phyloP scores from a whole-genome alignment of 345 rosid species.

The Eucalyptus curtisii region DNA sequence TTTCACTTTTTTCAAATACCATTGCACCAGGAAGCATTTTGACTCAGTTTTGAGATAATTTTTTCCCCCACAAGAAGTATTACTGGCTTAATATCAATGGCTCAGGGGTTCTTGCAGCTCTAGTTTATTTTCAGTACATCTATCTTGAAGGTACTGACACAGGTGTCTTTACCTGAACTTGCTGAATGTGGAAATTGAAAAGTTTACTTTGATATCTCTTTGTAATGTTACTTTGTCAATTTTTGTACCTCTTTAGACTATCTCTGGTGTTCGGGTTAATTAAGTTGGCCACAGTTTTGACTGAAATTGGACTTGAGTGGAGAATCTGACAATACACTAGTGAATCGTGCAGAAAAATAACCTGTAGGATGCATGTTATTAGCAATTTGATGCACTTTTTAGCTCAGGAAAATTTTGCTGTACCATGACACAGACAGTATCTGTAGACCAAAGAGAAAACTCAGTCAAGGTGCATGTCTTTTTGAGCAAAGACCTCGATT shows the following conservation, averaged over 20 bases:
- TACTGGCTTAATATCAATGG: neutral
- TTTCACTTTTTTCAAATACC: neutral
- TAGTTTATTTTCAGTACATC: neutral
- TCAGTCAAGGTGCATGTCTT: neutral
- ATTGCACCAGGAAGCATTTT: neutral
- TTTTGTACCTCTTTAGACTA: neutral
- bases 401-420: neutral
- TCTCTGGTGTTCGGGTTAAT: neutral
- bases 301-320: neutral
- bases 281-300: neutral
- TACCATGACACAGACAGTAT: neutral
- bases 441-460: neutral
- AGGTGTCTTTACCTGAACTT: neutral
- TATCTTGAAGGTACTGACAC: neutral
- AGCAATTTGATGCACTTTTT: neutral
- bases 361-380: neutral
- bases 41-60: neutral
- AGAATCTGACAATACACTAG: neutral
- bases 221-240: neutral
- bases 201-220: neutral
- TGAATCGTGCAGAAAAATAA: neutral
- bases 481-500: neutral
- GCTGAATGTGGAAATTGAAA: neutral
- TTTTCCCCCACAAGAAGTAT: neutral
- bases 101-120: neutral